A percentile compares a stretch with the other conserved stretches of the same genome.
Conservation (phyloP, 2,329 filamentous ascomycete genomes). For the Aureobasidium sp. region DNA sequence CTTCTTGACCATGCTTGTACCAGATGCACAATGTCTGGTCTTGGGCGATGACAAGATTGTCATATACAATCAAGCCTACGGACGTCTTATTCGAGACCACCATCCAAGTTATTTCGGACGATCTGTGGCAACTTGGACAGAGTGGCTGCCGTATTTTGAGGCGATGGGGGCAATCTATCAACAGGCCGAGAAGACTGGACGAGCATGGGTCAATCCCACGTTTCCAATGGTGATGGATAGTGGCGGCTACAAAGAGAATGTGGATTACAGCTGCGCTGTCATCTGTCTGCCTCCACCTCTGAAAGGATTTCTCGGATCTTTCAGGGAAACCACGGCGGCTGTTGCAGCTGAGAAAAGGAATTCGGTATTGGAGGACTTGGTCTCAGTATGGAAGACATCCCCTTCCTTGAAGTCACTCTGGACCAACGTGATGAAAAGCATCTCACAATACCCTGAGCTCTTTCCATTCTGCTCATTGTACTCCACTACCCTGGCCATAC, state of each 20-base stretch:
- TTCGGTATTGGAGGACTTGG: background rate
- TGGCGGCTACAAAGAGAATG: background rate
- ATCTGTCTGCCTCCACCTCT: conserved; percentile 5
- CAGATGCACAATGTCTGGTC: conserved; percentile 13
- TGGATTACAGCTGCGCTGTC: background rate
- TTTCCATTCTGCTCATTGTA: background rate
- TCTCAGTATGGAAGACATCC: background rate
- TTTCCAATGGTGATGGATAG: background rate
- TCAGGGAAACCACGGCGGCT: background rate
- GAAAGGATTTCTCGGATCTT: background rate
- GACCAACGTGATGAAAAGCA: background rate
- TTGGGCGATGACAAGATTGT: conserved; percentile 10
- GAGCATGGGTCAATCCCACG: background rate
- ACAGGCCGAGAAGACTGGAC: background rate
- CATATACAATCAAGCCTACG: conserved; percentile 17
- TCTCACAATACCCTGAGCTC: background rate
- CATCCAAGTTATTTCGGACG: background rate
- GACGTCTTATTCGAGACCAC: background rate
- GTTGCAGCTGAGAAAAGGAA: background rate
- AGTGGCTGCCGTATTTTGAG: conserved; percentile 2
- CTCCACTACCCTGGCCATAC: background rate
- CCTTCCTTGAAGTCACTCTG: background rate
- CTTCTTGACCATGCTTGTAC: conserved; percentile 15
- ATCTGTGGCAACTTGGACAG: background rate
- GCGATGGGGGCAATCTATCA: background rate